Evolutionary conservation across 768 basidiomycete genomes (phyloP), one percentile per base, ranked within the genome.

Genomic region (Neoboletus magnificus): DNA sequence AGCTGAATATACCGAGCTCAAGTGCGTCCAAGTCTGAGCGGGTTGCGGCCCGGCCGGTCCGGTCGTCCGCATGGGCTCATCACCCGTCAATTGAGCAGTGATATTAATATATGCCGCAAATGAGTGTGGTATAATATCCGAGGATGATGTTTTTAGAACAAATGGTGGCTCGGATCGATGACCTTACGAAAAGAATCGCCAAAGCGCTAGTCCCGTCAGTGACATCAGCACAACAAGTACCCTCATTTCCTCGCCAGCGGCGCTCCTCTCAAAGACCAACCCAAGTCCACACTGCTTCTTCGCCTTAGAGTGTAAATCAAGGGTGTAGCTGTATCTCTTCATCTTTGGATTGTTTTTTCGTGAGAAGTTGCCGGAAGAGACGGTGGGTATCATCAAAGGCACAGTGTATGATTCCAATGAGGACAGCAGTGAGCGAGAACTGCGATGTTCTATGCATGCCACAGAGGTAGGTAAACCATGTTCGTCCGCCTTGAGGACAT

Each of bases 201-300:
- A 73, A 6, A 71, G 52, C 11, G 70, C 70, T 23, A 71, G 43
- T 44, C 65, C 71, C 11, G 66, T 63, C 43, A 71, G 51, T 8
- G 69, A 69, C 37, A 66, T 36, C 33, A 71, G 36, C 6, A 69
- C 53, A 30, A 62, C 45, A 32, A 71, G 54, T 3, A 70, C 57
- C 48, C 71, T 75, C 67, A 81, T 77, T 69, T 89, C 87, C 64
- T 89, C 85, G 7, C 87, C 87, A 23, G 87, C 87, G 1, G 79
- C 69, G 20, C 82, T 82, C 56, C 68, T 75, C 69, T 89, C 87
- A 30, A 81, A 61, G 30, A 86, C 52, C 55, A 88, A 65, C 37
- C 74, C 71, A 33, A 74, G 8, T 42, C 81, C 58, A 11, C 77
- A 77, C 39, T 70, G 69, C 57, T 73, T 74, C 70, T 74, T 67